Evolutionary conservation across 306 rosid species (phyloP).

Genomic region (Prosopis cineraria): DNA sequence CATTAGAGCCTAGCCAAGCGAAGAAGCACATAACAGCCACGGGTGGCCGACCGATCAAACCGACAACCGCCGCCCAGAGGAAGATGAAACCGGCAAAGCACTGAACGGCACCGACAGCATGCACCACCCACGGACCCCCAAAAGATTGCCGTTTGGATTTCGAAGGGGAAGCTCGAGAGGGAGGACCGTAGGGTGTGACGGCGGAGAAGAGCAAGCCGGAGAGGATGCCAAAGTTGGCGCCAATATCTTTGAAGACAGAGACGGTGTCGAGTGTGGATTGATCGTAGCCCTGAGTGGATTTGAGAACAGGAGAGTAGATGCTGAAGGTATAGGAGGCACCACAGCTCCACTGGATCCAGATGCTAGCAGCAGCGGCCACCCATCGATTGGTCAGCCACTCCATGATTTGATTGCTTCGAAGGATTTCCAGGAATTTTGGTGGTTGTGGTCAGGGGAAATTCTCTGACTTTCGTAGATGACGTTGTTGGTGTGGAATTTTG

Average conservation of each 20-base stretch:
- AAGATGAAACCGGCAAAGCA: constrained; percentile 66
- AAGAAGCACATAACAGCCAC: constrained; percentile 70
- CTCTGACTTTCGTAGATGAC: not conserved
- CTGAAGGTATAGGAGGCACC: constrained; percentile 90
- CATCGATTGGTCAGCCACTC: constrained; percentile 60
- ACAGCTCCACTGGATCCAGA: constrained; percentile 84
- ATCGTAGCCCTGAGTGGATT: constrained; percentile 71
- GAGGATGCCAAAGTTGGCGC: constrained; percentile 78
- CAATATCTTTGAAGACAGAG: constrained; percentile 93
- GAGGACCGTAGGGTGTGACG: constrained; percentile 38
- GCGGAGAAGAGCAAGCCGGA: constrained; percentile 84
- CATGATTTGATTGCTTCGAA: constrained; percentile 16
- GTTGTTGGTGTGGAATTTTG: not conserved
- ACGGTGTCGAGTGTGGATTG: constrained; percentile 93
- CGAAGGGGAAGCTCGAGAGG: not conserved
- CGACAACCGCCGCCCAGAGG: constrained; percentile 77
- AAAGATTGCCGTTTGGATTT: constrained; percentile 38
- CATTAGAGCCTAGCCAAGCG: constrained; percentile 57
- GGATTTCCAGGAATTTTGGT: not conserved
- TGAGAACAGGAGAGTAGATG: constrained; percentile 76
- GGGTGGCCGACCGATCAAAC: constrained; percentile 60
- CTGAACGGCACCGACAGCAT: constrained; percentile 60
- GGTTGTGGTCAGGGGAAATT: not conserved
- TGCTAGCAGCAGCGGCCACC: constrained; percentile 61
- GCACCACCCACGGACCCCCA: constrained; percentile 76